These are phyloP conservation scores for Schizosaccharomyces octosporus DNA, from an alignment of 805 yeast species.

Conservation along the genomic window DNA sequence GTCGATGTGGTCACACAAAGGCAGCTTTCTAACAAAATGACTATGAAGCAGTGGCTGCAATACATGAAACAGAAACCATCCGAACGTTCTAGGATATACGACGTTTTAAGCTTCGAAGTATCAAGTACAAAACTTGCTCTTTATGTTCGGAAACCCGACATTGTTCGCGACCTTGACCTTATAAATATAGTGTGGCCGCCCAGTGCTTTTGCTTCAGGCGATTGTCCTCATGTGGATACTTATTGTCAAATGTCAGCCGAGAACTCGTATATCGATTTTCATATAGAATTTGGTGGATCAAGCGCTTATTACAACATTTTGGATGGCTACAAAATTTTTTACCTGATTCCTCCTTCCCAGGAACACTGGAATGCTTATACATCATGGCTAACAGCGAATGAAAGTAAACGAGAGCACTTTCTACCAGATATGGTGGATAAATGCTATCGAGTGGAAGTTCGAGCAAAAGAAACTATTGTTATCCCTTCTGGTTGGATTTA, in stretches of 20 bases:
- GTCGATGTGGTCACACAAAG: conserved; percentile 78
- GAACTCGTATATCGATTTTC: conserved; percentile 69
- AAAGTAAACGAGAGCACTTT: conserved; percentile 31
- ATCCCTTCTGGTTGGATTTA: conserved; percentile 90
- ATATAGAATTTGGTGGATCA: conserved; percentile 78
- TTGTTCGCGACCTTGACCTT: conserved; percentile 40
- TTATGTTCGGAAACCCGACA: conserved; percentile 33
- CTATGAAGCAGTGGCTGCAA: conserved; percentile 45
- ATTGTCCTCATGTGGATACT: conserved; percentile 23
- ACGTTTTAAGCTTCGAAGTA: conserved; percentile 64
- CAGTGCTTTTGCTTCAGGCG: conserved; percentile 4
- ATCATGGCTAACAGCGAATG: conserved; percentile 41
- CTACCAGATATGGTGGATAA: conserved; percentile 27
- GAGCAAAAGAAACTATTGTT: conserved; percentile 45
- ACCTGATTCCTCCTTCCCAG: conserved; percentile 56
- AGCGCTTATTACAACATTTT: conserved; percentile 71
- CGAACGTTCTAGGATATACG: conserved; percentile 39
- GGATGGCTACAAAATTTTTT: conserved; percentile 47
- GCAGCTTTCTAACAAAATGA: conserved; percentile 29
- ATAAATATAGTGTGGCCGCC: conserved; percentile 43
- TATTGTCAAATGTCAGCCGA: conserved; percentile 63
- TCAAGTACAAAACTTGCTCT: conserved; percentile 30
- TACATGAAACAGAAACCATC: conserved; percentile 23
- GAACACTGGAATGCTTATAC: conserved; percentile 35
- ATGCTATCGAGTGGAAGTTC: conserved; percentile 31